Evolutionary conservation across 768 basidiomycete genomes (phyloP).

Genomic region (Lentinula aciculospora): DNA sequence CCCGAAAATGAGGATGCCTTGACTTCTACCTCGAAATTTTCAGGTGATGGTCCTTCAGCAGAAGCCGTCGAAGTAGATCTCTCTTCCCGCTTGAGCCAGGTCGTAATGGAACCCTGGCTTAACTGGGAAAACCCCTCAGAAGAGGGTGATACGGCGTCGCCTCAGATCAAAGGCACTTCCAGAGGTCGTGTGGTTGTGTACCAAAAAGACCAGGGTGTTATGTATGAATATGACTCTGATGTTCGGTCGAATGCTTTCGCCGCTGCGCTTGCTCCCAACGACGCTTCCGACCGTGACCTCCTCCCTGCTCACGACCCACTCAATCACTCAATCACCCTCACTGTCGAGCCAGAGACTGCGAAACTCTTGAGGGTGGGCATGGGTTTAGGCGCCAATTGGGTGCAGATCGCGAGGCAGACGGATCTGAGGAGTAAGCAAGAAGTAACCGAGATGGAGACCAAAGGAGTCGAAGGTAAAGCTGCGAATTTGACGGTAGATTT

Average conservation of each 20-base stretch:
- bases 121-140: constrained; percentile 10
- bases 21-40: neutral
- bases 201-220: neutral
- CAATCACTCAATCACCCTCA: constrained; percentile 19
- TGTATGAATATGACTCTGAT: neutral
- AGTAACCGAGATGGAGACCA: neutral
- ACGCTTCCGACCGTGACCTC: neutral
- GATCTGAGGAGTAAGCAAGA: neutral
- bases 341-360: constrained; percentile 17
- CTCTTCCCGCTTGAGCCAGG: constrained; percentile 29
- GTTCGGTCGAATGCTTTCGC: neutral
- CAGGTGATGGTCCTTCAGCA: constrained; percentile 14
- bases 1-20: constrained; percentile 28
- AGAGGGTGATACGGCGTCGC: neutral
- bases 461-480: neutral
- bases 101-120: constrained; percentile 43
- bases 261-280: neutral
- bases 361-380: constrained; percentile 19
- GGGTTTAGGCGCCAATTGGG: constrained; percentile 29
- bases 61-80: constrained; percentile 30
- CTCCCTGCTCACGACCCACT: constrained; percentile 17
- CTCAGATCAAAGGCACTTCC: neutral
- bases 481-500: neutral
- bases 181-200: constrained; percentile 1
- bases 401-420: constrained; percentile 20